A percentile compares a stretch with the other conserved stretches of the same genome.
These are phyloP conservation scores for Leccinellum rugosiceps DNA, from an alignment of 768 basidiomycete species.

Conservation along the genomic window DNA sequence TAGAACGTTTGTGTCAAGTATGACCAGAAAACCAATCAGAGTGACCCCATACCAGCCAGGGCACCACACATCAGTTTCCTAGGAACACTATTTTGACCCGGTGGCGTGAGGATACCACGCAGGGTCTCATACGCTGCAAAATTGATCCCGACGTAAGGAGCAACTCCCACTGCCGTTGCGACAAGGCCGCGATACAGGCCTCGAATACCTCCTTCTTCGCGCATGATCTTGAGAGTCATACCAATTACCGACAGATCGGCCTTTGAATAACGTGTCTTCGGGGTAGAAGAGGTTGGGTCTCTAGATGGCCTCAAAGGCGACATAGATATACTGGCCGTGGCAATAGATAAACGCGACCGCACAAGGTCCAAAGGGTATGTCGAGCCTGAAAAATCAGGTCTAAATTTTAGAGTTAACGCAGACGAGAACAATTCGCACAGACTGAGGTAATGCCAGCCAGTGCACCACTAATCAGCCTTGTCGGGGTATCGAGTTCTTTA, in stretches of 20 bases:
- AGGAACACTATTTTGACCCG: conserved; percentile 63
- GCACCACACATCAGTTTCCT: conserved; percentile 85
- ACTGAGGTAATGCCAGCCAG: conserved; percentile 94
- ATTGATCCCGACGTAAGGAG: conserved; percentile 88
- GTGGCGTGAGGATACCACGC: conserved; percentile 74
- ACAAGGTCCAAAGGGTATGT: conserved; percentile 96
- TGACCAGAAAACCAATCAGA: background rate
- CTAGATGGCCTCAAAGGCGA: conserved; percentile 17
- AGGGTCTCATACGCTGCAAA: conserved; percentile 92
- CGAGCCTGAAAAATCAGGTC: conserved; percentile 46
- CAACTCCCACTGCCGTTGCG: conserved; percentile 85
- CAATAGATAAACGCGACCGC: conserved; percentile 87
- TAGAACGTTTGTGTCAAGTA: conserved; percentile 4
- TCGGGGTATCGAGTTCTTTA: conserved; percentile 82
- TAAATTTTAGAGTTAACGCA: conserved; percentile 8
- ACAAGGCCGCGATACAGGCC: conserved; percentile 85
- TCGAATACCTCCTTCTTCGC: conserved; percentile 87
- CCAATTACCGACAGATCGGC: conserved; percentile 72
- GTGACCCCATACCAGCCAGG: conserved; percentile 58
- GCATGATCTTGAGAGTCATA: conserved; percentile 88
- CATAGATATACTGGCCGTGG: conserved; percentile 72
- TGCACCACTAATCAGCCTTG: conserved; percentile 81
- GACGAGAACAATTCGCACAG: conserved; percentile 49
- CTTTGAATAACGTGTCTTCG: conserved; percentile 39
- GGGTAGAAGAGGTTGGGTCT: conserved; percentile 37